Evolutionary conservation across 139 green algal genomes (phyloP), one percentile per base, ranked within the genome.

Genomic region (Chloropicon primus): DNA sequence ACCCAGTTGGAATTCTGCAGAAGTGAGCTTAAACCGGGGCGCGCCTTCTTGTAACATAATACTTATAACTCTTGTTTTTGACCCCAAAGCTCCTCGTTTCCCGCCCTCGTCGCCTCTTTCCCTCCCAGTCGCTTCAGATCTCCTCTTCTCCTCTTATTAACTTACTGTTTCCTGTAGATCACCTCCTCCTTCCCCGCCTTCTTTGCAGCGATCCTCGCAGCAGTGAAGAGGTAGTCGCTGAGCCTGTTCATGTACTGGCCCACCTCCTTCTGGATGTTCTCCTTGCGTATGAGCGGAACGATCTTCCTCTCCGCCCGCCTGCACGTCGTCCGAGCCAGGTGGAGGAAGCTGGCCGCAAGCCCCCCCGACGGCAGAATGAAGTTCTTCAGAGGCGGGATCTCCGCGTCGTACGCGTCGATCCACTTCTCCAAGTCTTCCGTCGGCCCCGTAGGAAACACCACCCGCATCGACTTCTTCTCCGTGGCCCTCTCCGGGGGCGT

Each of bases 141-240:
- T n/a, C n/a, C n/a, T n/a, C n/a, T n/a, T n/a, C n/a, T n/a, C n/a
- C n/a, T n/a, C n/a, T n/a, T n/a, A n/a, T n/a, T n/a, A n/a, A n/a
- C n/a, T n/a, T n/a, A n/a, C n/a, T n/a, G n/a, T 17, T 80, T 80
- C 25, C 72, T 80, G 76, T 80, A 80, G 1, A 22, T 71, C 17
- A 76, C 71, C 26, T 80, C 76, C 25, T 76, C 76, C 62, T 71
- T 71, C 10, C 54, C 76, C 17, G 28, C 76, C 62, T 75, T 28
- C 26, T 27, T 87, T n/a, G 84, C 82, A 17, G 86, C 89, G 24
- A 82, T 89, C 1, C 94, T 82, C 1, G 94, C 94, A 22, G 92
- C 93, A 0, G 90, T 95, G 86, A 97, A 98, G 21, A 98, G 84
- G 82, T 95, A 98, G 87, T 98, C 94, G 72, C 87, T 94, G n/a